These are phyloP conservation scores for Phlebiopsis flavidoalba DNA, from an alignment of 768 basidiomycete species.

Conservation along the genomic window DNA sequence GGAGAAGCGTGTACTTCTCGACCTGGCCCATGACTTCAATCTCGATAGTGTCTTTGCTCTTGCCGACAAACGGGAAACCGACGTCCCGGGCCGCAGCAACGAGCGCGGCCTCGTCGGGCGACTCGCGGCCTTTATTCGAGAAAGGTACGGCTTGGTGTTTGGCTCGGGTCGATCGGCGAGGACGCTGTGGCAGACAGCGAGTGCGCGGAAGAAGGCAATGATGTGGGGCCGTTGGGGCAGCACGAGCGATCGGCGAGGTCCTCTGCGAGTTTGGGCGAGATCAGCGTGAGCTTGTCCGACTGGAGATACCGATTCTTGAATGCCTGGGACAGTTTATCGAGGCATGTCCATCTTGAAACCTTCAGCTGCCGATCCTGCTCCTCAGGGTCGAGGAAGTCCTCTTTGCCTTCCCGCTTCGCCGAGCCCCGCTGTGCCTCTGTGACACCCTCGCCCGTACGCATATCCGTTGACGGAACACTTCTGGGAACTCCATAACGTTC, in stretches of 20 bases:
- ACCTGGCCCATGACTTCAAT: constrained; percentile 89
- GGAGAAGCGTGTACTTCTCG: constrained; percentile 76
- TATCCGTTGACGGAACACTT: constrained; percentile 86
- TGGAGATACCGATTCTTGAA: constrained; percentile 91
- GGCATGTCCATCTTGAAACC: constrained; percentile 72
- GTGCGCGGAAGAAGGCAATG: constrained; percentile 86
- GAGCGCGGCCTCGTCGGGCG: constrained; percentile 91
- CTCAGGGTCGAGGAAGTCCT: constrained; percentile 57
- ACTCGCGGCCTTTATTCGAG: constrained; percentile 83
- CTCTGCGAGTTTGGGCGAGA: constrained; percentile 80
- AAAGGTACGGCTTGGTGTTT: constrained; percentile 48
- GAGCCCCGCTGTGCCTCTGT: constrained; percentile 95
- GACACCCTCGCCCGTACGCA: constrained; percentile 86
- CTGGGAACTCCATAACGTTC: constrained; percentile 98
- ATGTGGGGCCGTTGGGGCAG: constrained; percentile 61
- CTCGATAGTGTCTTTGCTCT: constrained; percentile 69
- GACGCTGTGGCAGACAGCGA: constrained; percentile 93
- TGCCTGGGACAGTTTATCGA: constrained; percentile 61
- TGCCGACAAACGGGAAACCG: constrained; percentile 85
- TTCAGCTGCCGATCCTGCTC: constrained; percentile 67
- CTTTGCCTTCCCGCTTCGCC: constrained; percentile 74
- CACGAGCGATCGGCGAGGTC: constrained; percentile 61
- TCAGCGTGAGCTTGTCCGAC: constrained; percentile 75
- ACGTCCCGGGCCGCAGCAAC: constrained; percentile 89
- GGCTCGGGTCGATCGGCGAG: constrained; percentile 74